These are phyloP conservation scores for Leucosporidium scottii DNA, from an alignment of 768 basidiomycete species.

Conservation along the genomic window DNA sequence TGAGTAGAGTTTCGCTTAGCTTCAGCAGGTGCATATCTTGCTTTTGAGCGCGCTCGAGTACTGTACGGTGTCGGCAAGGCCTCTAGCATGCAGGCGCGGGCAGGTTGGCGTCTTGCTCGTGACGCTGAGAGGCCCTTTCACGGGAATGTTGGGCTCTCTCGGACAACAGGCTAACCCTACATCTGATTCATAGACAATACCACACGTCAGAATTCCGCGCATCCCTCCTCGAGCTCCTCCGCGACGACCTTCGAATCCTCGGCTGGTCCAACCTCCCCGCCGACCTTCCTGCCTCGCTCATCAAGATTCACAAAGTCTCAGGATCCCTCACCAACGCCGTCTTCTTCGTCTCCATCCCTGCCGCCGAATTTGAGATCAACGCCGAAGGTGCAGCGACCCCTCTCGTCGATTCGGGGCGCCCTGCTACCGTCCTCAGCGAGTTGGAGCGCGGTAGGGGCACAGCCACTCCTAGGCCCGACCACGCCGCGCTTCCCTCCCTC, in stretches of 20 bases:
- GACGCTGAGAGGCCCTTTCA: too few species aligned
- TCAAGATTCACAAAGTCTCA: slow-evolving; percentile 57
- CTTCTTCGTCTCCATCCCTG: slow-evolving; percentile 78
- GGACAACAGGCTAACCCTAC: background rate
- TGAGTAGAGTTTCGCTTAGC: slow-evolving; percentile 1
- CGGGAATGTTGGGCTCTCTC: too few species aligned
- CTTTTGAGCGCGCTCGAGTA: too few species aligned
- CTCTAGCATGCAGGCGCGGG: too few species aligned
- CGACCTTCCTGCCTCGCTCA: slow-evolving; percentile 3
- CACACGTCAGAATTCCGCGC: slow-evolving; percentile 21
- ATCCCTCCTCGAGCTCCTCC: slow-evolving; percentile 28
- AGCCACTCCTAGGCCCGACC: background rate
- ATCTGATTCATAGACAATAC: slow-evolving; percentile 20
- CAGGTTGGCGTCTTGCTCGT: background rate
- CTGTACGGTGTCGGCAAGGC: too few species aligned
- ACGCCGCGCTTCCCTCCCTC: slow-evolving; percentile 44
- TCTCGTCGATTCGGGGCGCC: slow-evolving; percentile 1
- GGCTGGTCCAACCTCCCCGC: slow-evolving; percentile 28
- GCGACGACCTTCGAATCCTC: slow-evolving; percentile 27
- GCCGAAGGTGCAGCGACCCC: slow-evolving; percentile 5
- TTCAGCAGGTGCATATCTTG: background rate
- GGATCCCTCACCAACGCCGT: slow-evolving; percentile 93
- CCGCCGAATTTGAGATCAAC: slow-evolving; percentile 32
- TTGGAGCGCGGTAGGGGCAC: slow-evolving; percentile 21
- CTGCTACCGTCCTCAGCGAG: slow-evolving; percentile 18